Conservation (phyloP, 2,329 filamentous ascomycete genomes). For the Colletotrichum neosansevieriae region DNA sequence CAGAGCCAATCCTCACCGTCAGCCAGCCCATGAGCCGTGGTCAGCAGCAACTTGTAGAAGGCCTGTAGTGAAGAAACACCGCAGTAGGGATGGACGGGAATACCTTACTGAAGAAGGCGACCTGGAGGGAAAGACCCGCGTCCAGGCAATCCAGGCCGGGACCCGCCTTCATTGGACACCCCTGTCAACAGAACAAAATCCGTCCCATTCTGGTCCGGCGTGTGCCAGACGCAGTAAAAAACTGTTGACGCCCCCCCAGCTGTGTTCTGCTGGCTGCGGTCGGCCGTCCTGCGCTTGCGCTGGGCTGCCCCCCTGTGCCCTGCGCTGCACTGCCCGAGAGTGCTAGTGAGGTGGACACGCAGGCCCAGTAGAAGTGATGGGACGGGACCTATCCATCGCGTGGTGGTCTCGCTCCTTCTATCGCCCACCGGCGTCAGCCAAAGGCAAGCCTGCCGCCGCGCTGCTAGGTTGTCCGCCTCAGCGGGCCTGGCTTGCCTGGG, state of each 20-base stretch:
- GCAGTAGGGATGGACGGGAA: no score
- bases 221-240: constrained; percentile 15
- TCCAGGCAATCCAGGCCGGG: constrained; percentile 10
- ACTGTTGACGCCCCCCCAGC: not conserved
- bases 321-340: constrained; percentile 33
- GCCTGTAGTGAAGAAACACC: no score
- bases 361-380: not conserved
- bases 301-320: constrained; percentile 34
- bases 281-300: constrained; percentile 8
- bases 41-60: not conserved
- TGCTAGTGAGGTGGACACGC: constrained; percentile 6
- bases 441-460: not conserved
- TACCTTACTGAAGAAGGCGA: no score
- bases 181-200: constrained; percentile 12
- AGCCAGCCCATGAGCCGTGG: constrained; percentile 9
- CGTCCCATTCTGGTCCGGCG: constrained; percentile 19
- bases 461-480: constrained; percentile 3
- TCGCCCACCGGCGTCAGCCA: not conserved
- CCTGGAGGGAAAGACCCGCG: not conserved
- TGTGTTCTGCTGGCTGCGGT: constrained; percentile 22
- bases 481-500: constrained; percentile 12
- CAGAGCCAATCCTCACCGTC: not conserved
- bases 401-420: not conserved
- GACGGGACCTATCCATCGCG: not conserved
- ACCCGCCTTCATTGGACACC: constrained; percentile 31